phyloP scores from a whole-genome alignment of 306 rosid species.

The Echinosophora koreensis region DNA sequence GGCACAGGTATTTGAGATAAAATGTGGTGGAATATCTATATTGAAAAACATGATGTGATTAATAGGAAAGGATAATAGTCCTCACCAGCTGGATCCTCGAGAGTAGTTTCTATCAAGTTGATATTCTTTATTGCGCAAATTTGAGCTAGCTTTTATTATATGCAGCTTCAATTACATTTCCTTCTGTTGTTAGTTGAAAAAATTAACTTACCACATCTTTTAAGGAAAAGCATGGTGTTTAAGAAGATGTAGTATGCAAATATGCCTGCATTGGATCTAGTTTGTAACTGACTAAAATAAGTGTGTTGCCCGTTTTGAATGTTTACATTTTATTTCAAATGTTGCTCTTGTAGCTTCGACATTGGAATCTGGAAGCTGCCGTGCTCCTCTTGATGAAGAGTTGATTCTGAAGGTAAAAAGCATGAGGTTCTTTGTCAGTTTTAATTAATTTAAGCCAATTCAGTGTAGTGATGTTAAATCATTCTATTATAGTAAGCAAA shows the following conservation, averaged over 20 bases:
- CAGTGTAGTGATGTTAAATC: constrained; percentile 6
- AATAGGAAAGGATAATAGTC: constrained; percentile 15
- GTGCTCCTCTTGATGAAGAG: constrained; percentile 51
- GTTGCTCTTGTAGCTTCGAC: constrained; percentile 52
- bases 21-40: constrained; percentile 15
- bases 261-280: constrained; percentile 32
- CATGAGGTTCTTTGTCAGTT: constrained; percentile 10
- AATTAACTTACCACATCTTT: constrained; percentile 8
- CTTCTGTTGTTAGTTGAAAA: constrained; percentile 29
- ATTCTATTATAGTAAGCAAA: constrained; percentile 25
- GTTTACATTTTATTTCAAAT: constrained; percentile 41
- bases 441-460: constrained; percentile 26
- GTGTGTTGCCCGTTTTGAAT: constrained; percentile 9
- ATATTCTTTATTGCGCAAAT: constrained; percentile 14
- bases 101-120: constrained; percentile 37
- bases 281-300: neutral
- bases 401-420: constrained; percentile 56
- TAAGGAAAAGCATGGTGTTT: constrained; percentile 10
- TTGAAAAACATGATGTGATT: constrained; percentile 36
- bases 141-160: constrained; percentile 24
- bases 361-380: constrained; percentile 53
- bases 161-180: constrained; percentile 29
- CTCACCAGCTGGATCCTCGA: constrained; percentile 28
- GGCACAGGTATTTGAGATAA: constrained; percentile 10
- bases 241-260: constrained; percentile 20